Evolutionary conservation across 2,329 filamentous ascomycete species (phyloP).

Genomic region (Zymoseptoria pseudotritici): DNA sequence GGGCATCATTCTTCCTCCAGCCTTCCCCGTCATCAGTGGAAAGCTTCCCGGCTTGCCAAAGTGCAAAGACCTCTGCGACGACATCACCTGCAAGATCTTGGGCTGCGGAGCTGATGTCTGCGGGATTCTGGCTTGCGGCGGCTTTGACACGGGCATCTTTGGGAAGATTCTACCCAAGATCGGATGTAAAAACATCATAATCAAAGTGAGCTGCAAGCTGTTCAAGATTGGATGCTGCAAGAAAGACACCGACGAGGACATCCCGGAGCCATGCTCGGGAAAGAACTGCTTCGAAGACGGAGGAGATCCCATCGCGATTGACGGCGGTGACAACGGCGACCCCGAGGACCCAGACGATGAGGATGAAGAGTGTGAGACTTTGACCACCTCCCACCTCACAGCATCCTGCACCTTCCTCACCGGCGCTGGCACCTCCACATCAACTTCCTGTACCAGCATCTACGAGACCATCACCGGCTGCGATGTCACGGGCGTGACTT

Average conservation of each 20-base stretch:
- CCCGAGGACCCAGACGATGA: not conserved
- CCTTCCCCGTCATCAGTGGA: not conserved
- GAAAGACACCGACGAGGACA: not conserved
- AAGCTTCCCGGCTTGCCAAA: not conserved
- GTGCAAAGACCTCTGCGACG: not conserved
- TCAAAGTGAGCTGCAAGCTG: constrained; percentile 1
- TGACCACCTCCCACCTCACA: constrained; percentile 3
- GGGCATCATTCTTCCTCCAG: not conserved
- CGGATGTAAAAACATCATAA: constrained; percentile 1
- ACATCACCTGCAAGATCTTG: not conserved
- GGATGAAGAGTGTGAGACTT: constrained; percentile 4
- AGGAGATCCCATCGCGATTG: not conserved
- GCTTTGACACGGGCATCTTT: constrained; percentile 9
- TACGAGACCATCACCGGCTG: constrained; percentile 8
- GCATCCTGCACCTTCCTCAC: constrained; percentile 1
- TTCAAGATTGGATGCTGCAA: constrained; percentile 4
- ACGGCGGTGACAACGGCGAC: constrained; percentile 6
- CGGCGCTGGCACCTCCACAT: constrained; percentile 1
- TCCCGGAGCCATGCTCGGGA: not conserved
- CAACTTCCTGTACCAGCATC: constrained; percentile 2
- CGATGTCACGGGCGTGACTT: constrained; percentile 5
- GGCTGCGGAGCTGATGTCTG: constrained; percentile 1
- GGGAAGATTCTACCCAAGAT: not conserved
- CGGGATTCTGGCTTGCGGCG: constrained; percentile 8
- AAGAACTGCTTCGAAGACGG: not conserved